Conservation (phyloP, 208 protist species). For the Borovskyia barvae region DNA sequence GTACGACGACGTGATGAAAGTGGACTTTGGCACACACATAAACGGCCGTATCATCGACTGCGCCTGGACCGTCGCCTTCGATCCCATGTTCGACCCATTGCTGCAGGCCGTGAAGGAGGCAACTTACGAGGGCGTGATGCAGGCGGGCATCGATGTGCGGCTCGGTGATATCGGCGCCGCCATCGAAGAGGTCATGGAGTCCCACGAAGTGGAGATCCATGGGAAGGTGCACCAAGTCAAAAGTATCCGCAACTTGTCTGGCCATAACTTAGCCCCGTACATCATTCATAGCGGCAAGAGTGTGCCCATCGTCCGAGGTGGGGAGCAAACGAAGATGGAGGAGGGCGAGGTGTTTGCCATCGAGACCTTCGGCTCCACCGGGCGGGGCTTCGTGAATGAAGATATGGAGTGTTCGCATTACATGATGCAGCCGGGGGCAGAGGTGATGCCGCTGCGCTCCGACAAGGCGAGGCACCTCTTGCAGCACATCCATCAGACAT, state of each 20-base stretch:
- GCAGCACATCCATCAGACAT: constrained; percentile 90
- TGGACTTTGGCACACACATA: constrained; percentile 99
- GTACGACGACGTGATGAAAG: constrained; percentile 97
- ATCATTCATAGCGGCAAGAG: constrained; percentile 99
- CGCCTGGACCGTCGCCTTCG: constrained; percentile 97
- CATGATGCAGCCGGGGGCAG: constrained; percentile 93
- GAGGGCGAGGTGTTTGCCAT: constrained; percentile 99
- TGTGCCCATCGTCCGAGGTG: constrained; percentile 98
- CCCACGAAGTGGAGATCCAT: constrained; percentile 95
- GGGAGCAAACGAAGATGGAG: constrained; percentile 94
- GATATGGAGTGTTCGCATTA: constrained; percentile 98
- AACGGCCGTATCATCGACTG: constrained; percentile 98
- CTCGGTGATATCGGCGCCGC: constrained; percentile 95
- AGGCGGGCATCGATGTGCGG: constrained; percentile 95
- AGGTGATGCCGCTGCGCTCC: constrained; percentile 60
- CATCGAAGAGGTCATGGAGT: constrained; percentile 98
- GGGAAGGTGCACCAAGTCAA: constrained; percentile 95
- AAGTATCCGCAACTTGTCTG: constrained; percentile 98
- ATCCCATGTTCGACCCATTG: constrained; percentile 96
- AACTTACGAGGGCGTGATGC: constrained; percentile 97
- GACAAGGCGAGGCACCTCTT: constrained; percentile 92
- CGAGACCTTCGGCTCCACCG: constrained; percentile 99
- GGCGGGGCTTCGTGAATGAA: constrained; percentile 93
- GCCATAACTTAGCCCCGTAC: constrained; percentile 98
- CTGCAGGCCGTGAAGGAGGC: constrained; percentile 95